These are phyloP conservation scores for Plasmodium inui DNA, from an alignment of 169 alveolate species.

Conservation along the genomic window DNA sequence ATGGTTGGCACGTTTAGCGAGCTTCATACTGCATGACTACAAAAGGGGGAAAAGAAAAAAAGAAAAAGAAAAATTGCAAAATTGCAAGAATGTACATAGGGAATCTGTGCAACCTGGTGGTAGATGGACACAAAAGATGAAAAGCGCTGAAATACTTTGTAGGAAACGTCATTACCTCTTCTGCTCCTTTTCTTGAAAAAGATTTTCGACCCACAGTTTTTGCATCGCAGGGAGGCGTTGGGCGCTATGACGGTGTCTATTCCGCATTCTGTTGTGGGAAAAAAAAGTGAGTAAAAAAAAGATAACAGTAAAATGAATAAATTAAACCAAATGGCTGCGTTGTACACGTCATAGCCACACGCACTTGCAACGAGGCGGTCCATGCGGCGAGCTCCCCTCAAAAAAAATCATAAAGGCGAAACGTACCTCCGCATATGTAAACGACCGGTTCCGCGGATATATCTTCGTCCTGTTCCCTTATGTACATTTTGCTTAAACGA, in stretches of 20 bases:
- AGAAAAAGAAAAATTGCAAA: background rate
- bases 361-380: background rate
- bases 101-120: background rate
- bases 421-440: conserved; percentile 65
- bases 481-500: conserved; percentile 46
- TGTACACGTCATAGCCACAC: background rate
- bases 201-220: conserved; percentile 89
- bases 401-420: background rate
- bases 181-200: conserved; percentile 87
- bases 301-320: background rate
- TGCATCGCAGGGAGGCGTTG: conserved; percentile 88
- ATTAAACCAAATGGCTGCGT: background rate
- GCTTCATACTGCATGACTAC: conserved; percentile 76
- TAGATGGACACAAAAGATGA: too few relatives aligned
- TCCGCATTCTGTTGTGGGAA: conserved; percentile 85
- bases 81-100: background rate
- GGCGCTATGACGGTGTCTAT: conserved; percentile 88
- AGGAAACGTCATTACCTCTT: conserved; percentile 75
- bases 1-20: conserved; percentile 20
- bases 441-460: conserved; percentile 65
- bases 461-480: conserved; percentile 70
- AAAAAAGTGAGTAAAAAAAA: conserved; percentile 1
- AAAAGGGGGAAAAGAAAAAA: background rate
- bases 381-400: background rate
- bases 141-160: background rate